Conservation (phyloP, 2,329 filamentous ascomycete genomes). For the Xylariaceae sp. region DNA sequence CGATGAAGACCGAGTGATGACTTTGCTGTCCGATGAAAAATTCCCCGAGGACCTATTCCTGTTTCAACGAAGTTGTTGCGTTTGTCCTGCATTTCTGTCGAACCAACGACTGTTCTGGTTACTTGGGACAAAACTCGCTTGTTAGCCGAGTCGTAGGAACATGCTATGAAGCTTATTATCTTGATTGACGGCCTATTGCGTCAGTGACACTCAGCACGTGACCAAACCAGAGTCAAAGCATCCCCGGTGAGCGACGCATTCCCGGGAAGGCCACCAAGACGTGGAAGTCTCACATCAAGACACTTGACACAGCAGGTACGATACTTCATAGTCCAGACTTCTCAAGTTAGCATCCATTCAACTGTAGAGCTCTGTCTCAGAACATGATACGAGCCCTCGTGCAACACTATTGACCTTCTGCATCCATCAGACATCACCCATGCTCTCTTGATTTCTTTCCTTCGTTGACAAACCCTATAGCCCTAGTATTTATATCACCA, state of each 20-base stretch:
- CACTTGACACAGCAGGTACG: constrained; percentile 11
- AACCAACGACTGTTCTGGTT: not conserved
- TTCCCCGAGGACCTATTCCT: not conserved
- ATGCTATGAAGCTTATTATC: not conserved
- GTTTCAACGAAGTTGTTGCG: not conserved
- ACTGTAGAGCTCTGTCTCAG: not conserved
- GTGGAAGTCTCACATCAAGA: constrained; percentile 14
- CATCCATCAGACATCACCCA: not conserved
- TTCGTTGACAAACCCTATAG: not conserved
- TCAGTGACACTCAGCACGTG: not conserved
- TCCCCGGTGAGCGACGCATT: not conserved
- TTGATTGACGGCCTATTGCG: too few relatives aligned
- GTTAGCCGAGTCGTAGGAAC: not conserved
- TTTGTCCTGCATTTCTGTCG: not conserved
- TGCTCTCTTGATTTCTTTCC: not conserved
- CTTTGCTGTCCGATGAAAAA: not conserved
- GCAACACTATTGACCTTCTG: not conserved
- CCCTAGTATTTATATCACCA: constrained; percentile 8
- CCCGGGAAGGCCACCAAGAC: not conserved
- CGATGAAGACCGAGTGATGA: not conserved
- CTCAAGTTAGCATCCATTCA: not conserved
- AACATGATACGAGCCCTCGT: constrained; percentile 1
- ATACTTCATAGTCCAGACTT: not conserved
- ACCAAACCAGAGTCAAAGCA: not conserved
- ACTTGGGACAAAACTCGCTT: not conserved